Conservation (phyloP, 2,329 filamentous ascomycete genomes). For the Claviceps humidiphila region DNA sequence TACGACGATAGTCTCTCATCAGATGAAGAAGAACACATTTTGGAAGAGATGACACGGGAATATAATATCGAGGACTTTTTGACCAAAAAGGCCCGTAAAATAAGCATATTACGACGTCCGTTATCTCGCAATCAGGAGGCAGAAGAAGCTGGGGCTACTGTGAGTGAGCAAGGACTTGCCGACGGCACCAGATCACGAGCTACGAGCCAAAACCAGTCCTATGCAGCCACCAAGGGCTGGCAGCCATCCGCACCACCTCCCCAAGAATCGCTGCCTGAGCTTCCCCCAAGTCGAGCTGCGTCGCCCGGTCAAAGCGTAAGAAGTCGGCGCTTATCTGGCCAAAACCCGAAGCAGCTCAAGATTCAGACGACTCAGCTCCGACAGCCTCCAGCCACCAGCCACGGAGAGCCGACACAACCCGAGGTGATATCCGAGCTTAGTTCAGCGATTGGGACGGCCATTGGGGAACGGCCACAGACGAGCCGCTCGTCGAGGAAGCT, state of each 20-base stretch:
- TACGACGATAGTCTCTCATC: slow-evolving; percentile 48
- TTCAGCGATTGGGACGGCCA: slow-evolving; percentile 5
- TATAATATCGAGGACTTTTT: slow-evolving; percentile 75
- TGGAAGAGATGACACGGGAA: slow-evolving; percentile 80
- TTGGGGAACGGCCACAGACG: slow-evolving; percentile 4
- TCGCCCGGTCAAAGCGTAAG: slow-evolving; percentile 44
- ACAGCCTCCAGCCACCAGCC: slow-evolving; percentile 9
- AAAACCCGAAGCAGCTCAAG: slow-evolving; percentile 70
- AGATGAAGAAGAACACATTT: slow-evolving; percentile 60
- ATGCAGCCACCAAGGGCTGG: slow-evolving; percentile 8
- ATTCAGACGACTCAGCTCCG: slow-evolving; percentile 55
- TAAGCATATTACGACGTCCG: slow-evolving; percentile 31
- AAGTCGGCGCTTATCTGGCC: slow-evolving; percentile 65
- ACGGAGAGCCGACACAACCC: slow-evolving; percentile 2
- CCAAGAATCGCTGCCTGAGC: slow-evolving; percentile 30
- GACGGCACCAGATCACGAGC: slow-evolving; percentile 44
- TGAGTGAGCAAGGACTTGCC: slow-evolving; percentile 30
- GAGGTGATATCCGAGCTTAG: slow-evolving; percentile 5
- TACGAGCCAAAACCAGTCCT: slow-evolving; percentile 34
- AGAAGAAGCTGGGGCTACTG: slow-evolving; percentile 70
- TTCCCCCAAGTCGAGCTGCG: slow-evolving; percentile 22
- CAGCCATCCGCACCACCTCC: slow-evolving; percentile 33
- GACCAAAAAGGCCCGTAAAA: slow-evolving; percentile 38
- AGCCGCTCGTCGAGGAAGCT: not conserved
- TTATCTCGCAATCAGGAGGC: slow-evolving; percentile 64